phyloP scores from a whole-genome alignment of 1,139 yeast genomes.

The Citeromyces siamensis region DNA sequence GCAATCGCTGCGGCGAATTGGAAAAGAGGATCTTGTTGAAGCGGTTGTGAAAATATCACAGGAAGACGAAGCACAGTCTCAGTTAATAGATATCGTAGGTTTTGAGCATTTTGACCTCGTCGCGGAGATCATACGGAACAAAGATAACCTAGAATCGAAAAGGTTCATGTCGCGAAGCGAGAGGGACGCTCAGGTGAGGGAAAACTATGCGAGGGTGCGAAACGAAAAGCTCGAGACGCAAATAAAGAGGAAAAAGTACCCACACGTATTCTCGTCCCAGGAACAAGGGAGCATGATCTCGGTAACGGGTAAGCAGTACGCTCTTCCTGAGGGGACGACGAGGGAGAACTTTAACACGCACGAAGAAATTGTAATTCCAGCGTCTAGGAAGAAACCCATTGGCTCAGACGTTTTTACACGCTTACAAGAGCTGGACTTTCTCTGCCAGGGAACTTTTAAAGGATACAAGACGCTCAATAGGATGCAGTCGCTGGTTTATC shows the following conservation, averaged over 20 bases:
- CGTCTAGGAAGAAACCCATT: constrained; percentile 35
- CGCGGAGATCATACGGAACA: constrained; percentile 47
- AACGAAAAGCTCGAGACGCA: constrained; percentile 37
- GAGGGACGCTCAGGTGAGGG: constrained; percentile 41
- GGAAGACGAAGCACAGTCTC: constrained; percentile 56
- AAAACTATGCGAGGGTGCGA: constrained; percentile 39
- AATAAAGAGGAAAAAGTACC: constrained; percentile 43
- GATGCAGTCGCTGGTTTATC: constrained; percentile 86
- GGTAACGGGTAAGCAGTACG: constrained; percentile 67
- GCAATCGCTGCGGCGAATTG: constrained; percentile 11
- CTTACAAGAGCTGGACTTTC: constrained; percentile 52
- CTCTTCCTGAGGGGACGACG: constrained; percentile 74
- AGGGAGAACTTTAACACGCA: constrained; percentile 49
- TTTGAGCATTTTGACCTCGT: constrained; percentile 77
- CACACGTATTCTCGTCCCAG: constrained; percentile 65
- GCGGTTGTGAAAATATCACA: constrained; percentile 20
- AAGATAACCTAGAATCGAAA: constrained; percentile 15
- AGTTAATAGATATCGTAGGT: constrained; percentile 69
- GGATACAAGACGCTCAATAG: constrained; percentile 70
- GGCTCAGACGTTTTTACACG: constrained; percentile 43
- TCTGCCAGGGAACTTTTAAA: constrained; percentile 78
- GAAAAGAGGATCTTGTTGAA: constrained; percentile 19
- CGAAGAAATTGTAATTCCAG: constrained; percentile 81
- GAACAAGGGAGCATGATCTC: constrained; percentile 61
- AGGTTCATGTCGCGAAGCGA: constrained; percentile 41